These are phyloP conservation scores for Cercophora scortea DNA, from an alignment of 495 filamentous ascomycete species.

Conservation along the genomic window DNA sequence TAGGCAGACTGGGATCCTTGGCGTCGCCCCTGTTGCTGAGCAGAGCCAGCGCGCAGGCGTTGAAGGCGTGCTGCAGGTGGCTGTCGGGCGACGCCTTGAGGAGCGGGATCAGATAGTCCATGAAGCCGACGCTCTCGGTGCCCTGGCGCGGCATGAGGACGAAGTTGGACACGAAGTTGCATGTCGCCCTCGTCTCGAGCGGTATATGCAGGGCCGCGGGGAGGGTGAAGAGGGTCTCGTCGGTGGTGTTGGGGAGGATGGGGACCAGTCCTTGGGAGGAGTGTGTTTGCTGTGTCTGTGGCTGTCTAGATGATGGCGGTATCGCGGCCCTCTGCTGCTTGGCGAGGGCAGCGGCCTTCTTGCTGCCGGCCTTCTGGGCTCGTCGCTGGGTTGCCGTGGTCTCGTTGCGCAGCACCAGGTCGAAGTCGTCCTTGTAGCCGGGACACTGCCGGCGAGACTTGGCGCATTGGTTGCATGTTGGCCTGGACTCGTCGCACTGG, in stretches of 20 bases:
- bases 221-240: conserved; percentile 12
- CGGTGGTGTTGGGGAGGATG: neutral
- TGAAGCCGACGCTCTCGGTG: conserved; percentile 34
- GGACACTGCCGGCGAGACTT: conserved; percentile 61
- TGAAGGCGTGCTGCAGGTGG: conserved; percentile 48
- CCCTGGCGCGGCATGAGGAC: conserved; percentile 40
- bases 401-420: conserved; percentile 59
- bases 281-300: neutral
- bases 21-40: conserved; percentile 33
- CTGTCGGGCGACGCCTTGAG: conserved; percentile 36
- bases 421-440: conserved; percentile 61
- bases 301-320: no score
- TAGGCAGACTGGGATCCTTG: conserved; percentile 18
- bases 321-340: neutral
- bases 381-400: conserved; percentile 52
- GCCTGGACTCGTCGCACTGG: conserved; percentile 63
- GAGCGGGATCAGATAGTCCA: conserved; percentile 50
- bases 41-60: conserved; percentile 54
- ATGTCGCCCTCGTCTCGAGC: conserved; percentile 41
- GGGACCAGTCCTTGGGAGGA: neutral
- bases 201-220: conserved; percentile 25
- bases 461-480: conserved; percentile 59
- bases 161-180: conserved; percentile 49
- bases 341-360: neutral
- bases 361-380: conserved; percentile 26